Conservation (phyloP, 1,139 yeast genomes). For the Kodamaea anthophila region DNA sequence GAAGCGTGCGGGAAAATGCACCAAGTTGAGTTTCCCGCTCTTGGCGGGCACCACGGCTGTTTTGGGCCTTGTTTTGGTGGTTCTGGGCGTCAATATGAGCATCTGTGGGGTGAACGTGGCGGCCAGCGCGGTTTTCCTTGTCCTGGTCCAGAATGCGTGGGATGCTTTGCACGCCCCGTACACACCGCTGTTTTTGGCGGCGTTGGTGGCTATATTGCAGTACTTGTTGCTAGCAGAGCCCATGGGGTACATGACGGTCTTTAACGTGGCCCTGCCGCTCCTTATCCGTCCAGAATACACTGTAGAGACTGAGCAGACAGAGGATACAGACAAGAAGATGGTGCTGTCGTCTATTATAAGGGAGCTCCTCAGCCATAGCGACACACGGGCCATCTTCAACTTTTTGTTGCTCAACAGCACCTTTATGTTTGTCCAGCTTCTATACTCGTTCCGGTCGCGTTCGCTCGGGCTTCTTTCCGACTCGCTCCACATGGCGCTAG, state of each 20-base stretch:
- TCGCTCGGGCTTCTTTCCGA: conserved; percentile 89
- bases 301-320: conserved; percentile 6
- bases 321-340: conserved; percentile 5
- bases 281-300: conserved; percentile 14
- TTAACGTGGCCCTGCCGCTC: conserved; percentile 14
- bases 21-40: conserved; percentile 5
- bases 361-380: conserved; percentile 54
- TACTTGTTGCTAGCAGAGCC: conserved; percentile 16
- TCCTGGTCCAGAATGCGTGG: conserved; percentile 19
- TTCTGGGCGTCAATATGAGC: conserved; percentile 12
- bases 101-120: conserved; percentile 22
- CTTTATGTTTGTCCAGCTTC: conserved; percentile 88
- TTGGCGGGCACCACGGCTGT: conserved; percentile 5
- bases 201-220: conserved; percentile 17
- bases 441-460: conserved; percentile 87
- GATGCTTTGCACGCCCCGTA: conserved; percentile 16
- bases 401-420: conserved; percentile 79
- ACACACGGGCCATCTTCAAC: conserved; percentile 83
- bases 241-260: conserved; percentile 7
- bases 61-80: conserved; percentile 3
- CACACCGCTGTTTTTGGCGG: conserved; percentile 16
- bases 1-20: conserved; percentile 6
- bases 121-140: conserved; percentile 18
- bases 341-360: conserved; percentile 11
- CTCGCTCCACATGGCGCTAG: conserved; percentile 92